Percentiles rank a stretch among this genome's conserved stretches.
Evolutionary conservation across 768 basidiomycete genomes (phyloP).

Genomic region (Lactarius psammicola): DNA sequence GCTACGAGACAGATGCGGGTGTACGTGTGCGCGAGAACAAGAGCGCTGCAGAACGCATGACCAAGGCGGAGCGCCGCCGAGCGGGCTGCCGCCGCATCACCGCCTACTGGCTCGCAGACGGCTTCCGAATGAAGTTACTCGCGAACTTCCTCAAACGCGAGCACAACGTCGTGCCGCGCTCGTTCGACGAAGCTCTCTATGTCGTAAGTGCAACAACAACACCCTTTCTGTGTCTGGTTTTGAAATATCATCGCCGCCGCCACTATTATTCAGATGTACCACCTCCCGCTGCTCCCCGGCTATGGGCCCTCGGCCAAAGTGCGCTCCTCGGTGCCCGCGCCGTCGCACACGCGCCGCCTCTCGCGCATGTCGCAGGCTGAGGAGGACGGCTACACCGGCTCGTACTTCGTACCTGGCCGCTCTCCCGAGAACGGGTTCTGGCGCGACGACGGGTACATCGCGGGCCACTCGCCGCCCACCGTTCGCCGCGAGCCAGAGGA

Average conservation of each 20-base stretch:
- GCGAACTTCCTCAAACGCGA: conserved; percentile 88
- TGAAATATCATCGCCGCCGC: neutral
- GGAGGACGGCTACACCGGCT: conserved; percentile 84
- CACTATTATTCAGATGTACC: conserved; percentile 77
- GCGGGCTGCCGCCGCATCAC: conserved; percentile 82
- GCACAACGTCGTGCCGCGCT: conserved; percentile 82
- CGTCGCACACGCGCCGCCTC: conserved; percentile 49
- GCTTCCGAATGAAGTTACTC: conserved; percentile 79
- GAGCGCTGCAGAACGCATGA: conserved; percentile 86
- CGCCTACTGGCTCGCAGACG: conserved; percentile 86
- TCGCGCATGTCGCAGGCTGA: conserved; percentile 81
- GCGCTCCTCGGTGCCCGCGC: conserved; percentile 74
- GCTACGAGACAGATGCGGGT: conserved; percentile 63
- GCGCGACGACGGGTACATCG: conserved; percentile 60
- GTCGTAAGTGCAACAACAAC: conserved; percentile 48
- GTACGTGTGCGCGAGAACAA: conserved; percentile 51
- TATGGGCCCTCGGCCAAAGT: conserved; percentile 83
- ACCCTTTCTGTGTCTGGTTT: neutral
- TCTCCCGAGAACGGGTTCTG: conserved; percentile 20
- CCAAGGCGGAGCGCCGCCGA: conserved; percentile 76
- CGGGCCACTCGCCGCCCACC: conserved; percentile 32
- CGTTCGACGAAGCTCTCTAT: conserved; percentile 93
- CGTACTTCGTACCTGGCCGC: conserved; percentile 61
- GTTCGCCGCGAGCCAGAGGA: conserved; percentile 20
- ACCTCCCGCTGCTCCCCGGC: conserved; percentile 86